These are phyloP conservation scores for Penicillium psychrosexuale DNA, from an alignment of 2,329 filamentous ascomycete species.

Conservation along the genomic window DNA sequence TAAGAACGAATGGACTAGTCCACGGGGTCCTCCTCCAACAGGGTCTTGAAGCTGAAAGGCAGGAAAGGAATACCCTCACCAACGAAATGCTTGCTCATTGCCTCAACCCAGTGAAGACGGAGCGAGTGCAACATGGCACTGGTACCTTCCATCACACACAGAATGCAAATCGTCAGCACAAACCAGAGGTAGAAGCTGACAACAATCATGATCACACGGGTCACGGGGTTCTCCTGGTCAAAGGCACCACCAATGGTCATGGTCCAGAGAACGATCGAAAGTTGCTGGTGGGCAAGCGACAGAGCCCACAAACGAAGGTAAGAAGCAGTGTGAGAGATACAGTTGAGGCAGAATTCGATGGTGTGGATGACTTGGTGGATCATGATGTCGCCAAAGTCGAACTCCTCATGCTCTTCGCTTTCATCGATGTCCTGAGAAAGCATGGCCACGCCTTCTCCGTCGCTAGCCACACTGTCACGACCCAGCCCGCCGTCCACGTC, in stretches of 20 bases:
- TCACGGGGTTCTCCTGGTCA: conserved; percentile 55
- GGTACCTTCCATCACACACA: conserved; percentile 94
- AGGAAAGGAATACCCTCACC: conserved; percentile 83
- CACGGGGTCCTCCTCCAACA: conserved; percentile 74
- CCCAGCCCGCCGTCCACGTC: conserved; percentile 63
- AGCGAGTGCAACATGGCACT: conserved; percentile 93
- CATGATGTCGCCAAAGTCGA: conserved; percentile 96
- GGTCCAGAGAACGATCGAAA: conserved; percentile 90
- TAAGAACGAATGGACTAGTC: conserved; percentile 31
- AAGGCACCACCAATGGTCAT: conserved; percentile 89
- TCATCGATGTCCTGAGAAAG: conserved; percentile 77
- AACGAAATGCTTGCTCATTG: conserved; percentile 96
- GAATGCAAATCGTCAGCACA: conserved; percentile 70
- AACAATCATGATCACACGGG: conserved; percentile 77
- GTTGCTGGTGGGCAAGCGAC: conserved; percentile 95
- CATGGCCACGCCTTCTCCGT: conserved; percentile 80
- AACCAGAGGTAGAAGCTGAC: conserved; percentile 88
- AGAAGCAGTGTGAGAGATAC: conserved; percentile 96
- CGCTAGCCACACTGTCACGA: conserved; percentile 67
- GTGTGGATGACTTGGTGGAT: conserved; percentile 99
- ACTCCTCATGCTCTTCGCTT: conserved; percentile 85
- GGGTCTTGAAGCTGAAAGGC: conserved; percentile 80
- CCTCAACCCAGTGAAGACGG: conserved; percentile 92
- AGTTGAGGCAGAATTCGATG: conserved; percentile 99
- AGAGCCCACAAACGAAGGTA: conserved; percentile 98